Conservation (phyloP, 495 filamentous ascomycete genomes). For the Aspergillus panamensis region DNA sequence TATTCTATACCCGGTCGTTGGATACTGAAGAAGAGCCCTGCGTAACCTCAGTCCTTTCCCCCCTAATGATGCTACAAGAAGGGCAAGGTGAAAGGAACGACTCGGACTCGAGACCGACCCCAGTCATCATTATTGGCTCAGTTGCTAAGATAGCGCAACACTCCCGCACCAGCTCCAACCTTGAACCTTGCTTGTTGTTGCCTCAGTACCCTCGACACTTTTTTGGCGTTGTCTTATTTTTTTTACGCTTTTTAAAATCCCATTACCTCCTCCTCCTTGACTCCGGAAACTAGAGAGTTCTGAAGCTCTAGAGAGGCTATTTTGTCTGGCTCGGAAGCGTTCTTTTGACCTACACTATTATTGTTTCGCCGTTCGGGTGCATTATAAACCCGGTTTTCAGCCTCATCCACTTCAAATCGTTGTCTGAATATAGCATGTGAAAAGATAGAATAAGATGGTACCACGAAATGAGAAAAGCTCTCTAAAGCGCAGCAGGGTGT, state of each 20-base stretch:
- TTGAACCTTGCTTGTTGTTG: background rate
- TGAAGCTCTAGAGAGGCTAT: background rate
- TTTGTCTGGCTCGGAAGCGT: background rate
- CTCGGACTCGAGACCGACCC: no score
- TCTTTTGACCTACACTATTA: background rate
- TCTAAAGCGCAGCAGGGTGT: slow-evolving; percentile 51
- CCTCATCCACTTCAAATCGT: background rate
- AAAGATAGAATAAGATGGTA: slow-evolving; percentile 36
- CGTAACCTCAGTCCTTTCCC: no score
- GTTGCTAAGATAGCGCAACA: background rate
- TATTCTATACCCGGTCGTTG: no score
- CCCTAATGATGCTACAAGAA: no score
- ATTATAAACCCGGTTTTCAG: background rate
- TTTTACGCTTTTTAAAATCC: background rate
- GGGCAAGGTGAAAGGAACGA: no score
- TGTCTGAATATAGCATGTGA: slow-evolving; percentile 7
- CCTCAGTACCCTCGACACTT: background rate
- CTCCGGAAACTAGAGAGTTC: background rate
- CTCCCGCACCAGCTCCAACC: background rate
- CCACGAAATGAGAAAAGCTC: slow-evolving; percentile 50
- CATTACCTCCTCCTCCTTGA: background rate
- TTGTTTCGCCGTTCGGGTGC: background rate
- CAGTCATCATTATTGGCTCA: background rate
- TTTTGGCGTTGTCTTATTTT: background rate
- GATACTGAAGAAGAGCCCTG: no score